Evolutionary conservation across 2,329 filamentous ascomycete genomes (phyloP), one percentile per base, ranked within the genome.

Genomic region (Colletotrichum ledebouriae): DNA sequence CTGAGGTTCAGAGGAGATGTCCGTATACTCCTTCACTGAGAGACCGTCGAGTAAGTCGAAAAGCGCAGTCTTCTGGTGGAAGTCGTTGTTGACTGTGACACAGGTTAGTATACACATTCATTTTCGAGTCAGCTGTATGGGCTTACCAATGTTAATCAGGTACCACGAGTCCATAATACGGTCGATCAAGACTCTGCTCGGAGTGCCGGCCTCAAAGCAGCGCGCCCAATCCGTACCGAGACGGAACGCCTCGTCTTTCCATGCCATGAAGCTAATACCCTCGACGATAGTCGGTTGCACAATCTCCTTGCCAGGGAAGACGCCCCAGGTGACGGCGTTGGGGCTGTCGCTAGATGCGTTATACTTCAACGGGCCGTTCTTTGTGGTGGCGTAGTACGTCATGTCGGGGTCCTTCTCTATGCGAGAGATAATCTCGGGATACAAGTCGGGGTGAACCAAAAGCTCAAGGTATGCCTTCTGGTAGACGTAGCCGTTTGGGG

Each of bases 221-320:
- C 93, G 93, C 22, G 93, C 93, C 96, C 96, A 99, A 76, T 99
- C 94, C 66, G 92, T 87, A 62, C 96, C 96, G 10, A 99, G 87
- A 70, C 93, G 89, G 84, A 94, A 99, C 15, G 97, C 97, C 81
- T 99, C 96, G 73, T 99, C 96, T 81, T 97, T 97, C 96, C 96
- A 99, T 2, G 96, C 96, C 61, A 99, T 84, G 87, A 99, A 99
- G 78, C 93, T 97, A 78, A 99, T 91, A 17, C 93, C 97, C 82
- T 99, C 96, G 59, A 99, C 96, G 75, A 99, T 98, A n/a, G 96
- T 99, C 13, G 96, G 96, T 80, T 99, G 96, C n/a, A 99, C 94
- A 76, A 99, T 98, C 80, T 99, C 96, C 79, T 98, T 97, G 67
- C 96, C 96, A 0, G 96, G 95, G 83, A 98, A 99, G 39, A 99